Evolutionary conservation across 148 eudicot species (phyloP).

Genomic region (Arbutus unedo): DNA sequence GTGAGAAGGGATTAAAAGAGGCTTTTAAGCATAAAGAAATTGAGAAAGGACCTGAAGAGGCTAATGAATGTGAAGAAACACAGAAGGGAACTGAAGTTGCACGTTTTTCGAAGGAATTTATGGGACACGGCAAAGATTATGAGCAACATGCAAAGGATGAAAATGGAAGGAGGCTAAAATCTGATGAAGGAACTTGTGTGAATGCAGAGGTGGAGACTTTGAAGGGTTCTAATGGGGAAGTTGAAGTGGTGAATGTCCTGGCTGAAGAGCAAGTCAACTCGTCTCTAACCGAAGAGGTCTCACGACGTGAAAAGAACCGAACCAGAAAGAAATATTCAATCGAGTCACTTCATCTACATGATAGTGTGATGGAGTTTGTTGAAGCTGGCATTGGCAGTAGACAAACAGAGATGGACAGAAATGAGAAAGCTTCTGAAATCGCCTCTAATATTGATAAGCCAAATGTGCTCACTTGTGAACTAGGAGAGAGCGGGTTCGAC

Average conservation of each 20-base stretch:
- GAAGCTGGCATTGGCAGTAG: conserved; percentile 21
- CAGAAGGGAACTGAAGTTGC: conserved; percentile 13
- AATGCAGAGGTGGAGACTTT: conserved; percentile 20
- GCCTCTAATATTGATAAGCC: conserved; percentile 22
- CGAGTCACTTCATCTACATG: conserved; percentile 25
- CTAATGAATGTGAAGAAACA: conserved; percentile 20
- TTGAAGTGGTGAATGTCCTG: conserved; percentile 23
- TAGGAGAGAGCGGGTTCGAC: conserved; percentile 26
- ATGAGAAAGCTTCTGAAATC: conserved; percentile 18
- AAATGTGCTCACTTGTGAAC: conserved; percentile 22
- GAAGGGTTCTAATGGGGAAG: conserved; percentile 29
- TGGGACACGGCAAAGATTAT: conserved; percentile 7
- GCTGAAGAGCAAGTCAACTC: conserved; percentile 27
- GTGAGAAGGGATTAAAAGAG: conserved; percentile 28
- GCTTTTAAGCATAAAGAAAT: conserved; percentile 22
- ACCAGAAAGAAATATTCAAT: conserved; percentile 12
- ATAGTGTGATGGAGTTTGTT: conserved; percentile 23
- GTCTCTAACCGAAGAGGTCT: conserved; percentile 24
- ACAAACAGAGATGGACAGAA: conserved; percentile 18
- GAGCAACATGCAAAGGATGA: conserved; percentile 17
- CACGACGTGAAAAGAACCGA: conserved; percentile 22
- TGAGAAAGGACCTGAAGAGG: conserved; percentile 21
- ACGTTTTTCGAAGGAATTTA: conserved; percentile 13
- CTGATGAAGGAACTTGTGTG: conserved; percentile 18
- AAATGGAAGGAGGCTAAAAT: conserved; percentile 23